These are phyloP conservation scores for Nasturtium officinale DNA, from an alignment of 345 rosid genomes.

Conservation along the genomic window DNA sequence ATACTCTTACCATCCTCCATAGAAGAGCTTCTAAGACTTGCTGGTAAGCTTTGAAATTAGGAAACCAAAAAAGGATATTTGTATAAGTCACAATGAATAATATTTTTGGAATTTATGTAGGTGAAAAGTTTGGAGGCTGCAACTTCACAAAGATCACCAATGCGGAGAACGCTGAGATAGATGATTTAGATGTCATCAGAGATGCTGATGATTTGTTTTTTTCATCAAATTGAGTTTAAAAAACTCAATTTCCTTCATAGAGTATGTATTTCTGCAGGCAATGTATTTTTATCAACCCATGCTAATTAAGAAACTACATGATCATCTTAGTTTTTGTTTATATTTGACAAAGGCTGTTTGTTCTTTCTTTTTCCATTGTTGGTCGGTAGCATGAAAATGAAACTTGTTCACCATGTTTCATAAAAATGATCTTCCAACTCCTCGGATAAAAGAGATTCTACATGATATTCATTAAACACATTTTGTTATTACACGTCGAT, in stretches of 20 bases:
- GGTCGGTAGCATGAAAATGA: no score
- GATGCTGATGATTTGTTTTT: conserved; percentile 91
- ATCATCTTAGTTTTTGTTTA: no score
- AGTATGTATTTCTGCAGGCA: conserved; percentile 42
- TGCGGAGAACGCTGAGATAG: conserved; percentile 78
- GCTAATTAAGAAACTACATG: no score
- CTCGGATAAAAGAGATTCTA: no score
- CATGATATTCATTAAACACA: no score
- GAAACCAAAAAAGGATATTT: neutral
- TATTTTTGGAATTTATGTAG: neutral
- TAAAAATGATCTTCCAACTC: no score
- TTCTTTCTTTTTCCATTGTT: no score
- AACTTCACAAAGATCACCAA: conserved; percentile 56
- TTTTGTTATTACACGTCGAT: no score
- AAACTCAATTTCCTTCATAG: conserved; percentile 25
- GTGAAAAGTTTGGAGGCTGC: conserved; percentile 75
- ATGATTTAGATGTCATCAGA: conserved; percentile 74
- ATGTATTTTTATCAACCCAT: conserved; percentile 24
- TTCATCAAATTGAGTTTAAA: conserved; percentile 52
- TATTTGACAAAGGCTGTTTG: no score
- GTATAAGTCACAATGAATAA: neutral
- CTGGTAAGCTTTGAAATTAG: conserved; percentile 11
- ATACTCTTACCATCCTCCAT: conserved; percentile 79
- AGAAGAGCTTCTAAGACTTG: conserved; percentile 73
- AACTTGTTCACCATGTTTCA: no score